Percentiles rank a stretch among this genome's conserved stretches.
Evolutionary conservation across 1,139 yeast species (phyloP).

Genomic region (Lodderomyces beijingensis): DNA sequence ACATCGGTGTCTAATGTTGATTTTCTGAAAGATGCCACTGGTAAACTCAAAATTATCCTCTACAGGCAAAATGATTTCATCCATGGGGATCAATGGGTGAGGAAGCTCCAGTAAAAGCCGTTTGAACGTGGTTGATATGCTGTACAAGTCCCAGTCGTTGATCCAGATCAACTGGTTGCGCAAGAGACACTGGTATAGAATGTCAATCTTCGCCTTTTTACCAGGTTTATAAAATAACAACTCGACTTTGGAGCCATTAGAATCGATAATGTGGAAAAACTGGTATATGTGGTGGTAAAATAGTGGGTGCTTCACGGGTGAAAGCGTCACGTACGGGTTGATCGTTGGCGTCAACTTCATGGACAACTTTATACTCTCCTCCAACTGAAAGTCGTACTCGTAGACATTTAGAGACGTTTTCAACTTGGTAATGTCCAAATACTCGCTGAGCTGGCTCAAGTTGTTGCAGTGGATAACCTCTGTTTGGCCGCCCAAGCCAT

Average conservation of each 20-base stretch:
- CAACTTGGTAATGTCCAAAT: conserved; percentile 69
- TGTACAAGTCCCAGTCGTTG: conserved; percentile 61
- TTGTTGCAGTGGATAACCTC: conserved; percentile 37
- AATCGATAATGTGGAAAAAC: conserved; percentile 43
- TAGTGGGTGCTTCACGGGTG: conserved; percentile 21
- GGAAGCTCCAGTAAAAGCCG: conserved; percentile 44
- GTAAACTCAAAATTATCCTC: conserved; percentile 42
- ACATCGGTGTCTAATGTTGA: conserved; percentile 6
- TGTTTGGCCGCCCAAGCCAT: conserved; percentile 6
- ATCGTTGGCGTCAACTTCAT: conserved; percentile 21
- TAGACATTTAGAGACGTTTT: conserved; percentile 77
- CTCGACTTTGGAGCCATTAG: conserved; percentile 42
- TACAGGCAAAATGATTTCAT: conserved; percentile 43
- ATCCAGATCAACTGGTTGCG: conserved; percentile 54
- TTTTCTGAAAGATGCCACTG: conserved; percentile 21
- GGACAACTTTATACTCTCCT: conserved; percentile 19
- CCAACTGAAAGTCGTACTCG: conserved; percentile 34
- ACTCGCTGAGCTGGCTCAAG: conserved; percentile 57
- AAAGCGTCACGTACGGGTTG: conserved; percentile 20
- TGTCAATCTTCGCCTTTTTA: conserved; percentile 45
- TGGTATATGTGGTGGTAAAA: conserved; percentile 46
- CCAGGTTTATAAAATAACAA: conserved; percentile 58
- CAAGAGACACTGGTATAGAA: conserved; percentile 48
- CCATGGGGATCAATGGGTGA: conserved; percentile 41
- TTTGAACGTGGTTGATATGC: conserved; percentile 52